phyloP scores from a whole-genome alignment of 2,329 filamentous ascomycete species.

The Metarhizium rileyi region DNA sequence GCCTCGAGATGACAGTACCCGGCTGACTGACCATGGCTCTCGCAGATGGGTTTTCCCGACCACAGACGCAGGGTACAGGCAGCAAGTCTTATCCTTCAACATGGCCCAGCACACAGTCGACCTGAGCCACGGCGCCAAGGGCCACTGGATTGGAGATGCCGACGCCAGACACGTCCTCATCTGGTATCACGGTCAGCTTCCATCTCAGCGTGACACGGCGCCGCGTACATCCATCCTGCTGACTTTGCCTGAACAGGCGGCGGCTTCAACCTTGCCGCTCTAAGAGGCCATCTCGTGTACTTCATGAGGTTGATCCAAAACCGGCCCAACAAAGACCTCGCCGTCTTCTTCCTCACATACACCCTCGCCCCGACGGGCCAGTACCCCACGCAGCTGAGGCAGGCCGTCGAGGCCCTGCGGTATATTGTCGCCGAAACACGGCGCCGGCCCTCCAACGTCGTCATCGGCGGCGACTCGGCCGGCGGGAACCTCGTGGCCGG shows the following conservation, averaged over 20 bases:
- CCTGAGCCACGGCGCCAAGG: slow-evolving; percentile 10
- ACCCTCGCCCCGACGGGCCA: slow-evolving; percentile 10
- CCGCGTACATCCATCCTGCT: not conserved
- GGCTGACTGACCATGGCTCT: not conserved
- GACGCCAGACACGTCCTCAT: slow-evolving; percentile 11
- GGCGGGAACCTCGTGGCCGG: slow-evolving; percentile 10
- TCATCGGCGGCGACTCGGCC: slow-evolving; percentile 12
- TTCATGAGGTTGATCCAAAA: slow-evolving; percentile 8
- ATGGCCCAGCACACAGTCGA: slow-evolving; percentile 8
- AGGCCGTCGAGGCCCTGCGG: slow-evolving; percentile 10
- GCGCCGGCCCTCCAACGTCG: slow-evolving; percentile 2
- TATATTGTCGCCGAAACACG: slow-evolving; percentile 5
- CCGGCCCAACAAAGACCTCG: slow-evolving; percentile 8
- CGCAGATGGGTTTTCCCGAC: slow-evolving; percentile 9
- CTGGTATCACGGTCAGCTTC: slow-evolving; percentile 13
- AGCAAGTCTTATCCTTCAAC: slow-evolving; percentile 4
- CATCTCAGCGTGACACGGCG: too few species aligned
- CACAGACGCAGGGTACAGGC: slow-evolving; percentile 9
- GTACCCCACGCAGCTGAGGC: slow-evolving; percentile 13
- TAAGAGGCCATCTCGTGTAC: slow-evolving; percentile 10
- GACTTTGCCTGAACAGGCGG: too few species aligned
- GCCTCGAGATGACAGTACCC: not conserved
- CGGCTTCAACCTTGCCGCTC: slow-evolving; percentile 11
- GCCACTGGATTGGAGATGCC: slow-evolving; percentile 13
- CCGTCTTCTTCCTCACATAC: slow-evolving; percentile 12